These are phyloP conservation scores for Trichoderma sp. DNA, from an alignment of 2,329 filamentous ascomycete genomes.

Conservation along the genomic window DNA sequence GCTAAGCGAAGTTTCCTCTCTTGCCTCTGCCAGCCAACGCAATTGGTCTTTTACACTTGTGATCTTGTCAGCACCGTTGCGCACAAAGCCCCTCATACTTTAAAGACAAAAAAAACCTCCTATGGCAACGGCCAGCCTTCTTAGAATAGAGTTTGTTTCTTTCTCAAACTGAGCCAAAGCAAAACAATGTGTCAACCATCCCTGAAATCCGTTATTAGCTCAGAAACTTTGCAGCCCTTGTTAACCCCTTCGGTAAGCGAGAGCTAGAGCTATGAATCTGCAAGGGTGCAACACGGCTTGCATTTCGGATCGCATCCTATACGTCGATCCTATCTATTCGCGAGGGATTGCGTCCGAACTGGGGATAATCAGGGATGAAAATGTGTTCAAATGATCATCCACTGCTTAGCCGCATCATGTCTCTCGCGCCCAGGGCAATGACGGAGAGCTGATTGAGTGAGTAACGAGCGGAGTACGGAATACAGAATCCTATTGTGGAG, in stretches of 20 bases:
- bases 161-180: not conserved
- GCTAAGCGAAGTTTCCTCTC: not conserved
- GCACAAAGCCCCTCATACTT: not conserved
- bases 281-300: not conserved
- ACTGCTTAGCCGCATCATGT: not conserved
- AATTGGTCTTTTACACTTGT: not conserved
- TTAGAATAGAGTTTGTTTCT: not conserved
- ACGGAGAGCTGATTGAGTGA: not conserved
- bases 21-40: not conserved
- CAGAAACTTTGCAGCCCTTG: not conserved
- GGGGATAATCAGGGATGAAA: not conserved
- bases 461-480: not conserved
- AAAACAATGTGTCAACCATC: not conserved
- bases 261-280: not conserved
- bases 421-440: not conserved
- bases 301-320: slow-evolving; percentile 6
- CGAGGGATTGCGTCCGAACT: not conserved
- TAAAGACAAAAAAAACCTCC: not conserved
- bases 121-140: no score
- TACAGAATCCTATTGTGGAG: not conserved
- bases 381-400: not conserved
- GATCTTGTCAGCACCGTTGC: not conserved
- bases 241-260: not conserved
- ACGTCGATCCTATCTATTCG: not conserved
- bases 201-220: not conserved